Evolutionary conservation across 2,329 filamentous ascomycete species (phyloP).

Genomic region (Apiospora pterosperma): DNA sequence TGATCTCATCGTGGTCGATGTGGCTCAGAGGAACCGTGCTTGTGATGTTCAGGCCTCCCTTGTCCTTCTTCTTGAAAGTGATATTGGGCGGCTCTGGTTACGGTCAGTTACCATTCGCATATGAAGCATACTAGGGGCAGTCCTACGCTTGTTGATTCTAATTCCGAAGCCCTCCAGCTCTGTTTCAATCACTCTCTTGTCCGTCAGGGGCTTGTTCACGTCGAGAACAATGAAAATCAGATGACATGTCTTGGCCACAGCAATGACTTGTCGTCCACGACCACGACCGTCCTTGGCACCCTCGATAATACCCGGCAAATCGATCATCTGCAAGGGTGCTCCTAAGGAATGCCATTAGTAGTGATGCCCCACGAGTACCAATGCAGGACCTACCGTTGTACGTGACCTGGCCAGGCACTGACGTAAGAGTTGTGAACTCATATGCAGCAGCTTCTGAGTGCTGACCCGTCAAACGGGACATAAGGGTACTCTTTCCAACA

Average conservation of each 20-base stretch:
- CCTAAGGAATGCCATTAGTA: slow-evolving; percentile 35
- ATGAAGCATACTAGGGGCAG: neutral
- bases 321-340: slow-evolving; percentile 95
- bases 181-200: slow-evolving; percentile 92
- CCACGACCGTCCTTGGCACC: slow-evolving; percentile 98
- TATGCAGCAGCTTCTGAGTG: slow-evolving; percentile 97
- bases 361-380: neutral
- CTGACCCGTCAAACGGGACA: slow-evolving; percentile 91
- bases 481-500: slow-evolving; percentile 96
- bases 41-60: slow-evolving; percentile 95
- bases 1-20: slow-evolving; percentile 95
- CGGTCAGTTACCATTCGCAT: neutral
- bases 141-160: slow-evolving; percentile 79
- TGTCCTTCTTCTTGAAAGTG: slow-evolving; percentile 99
- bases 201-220: slow-evolving; percentile 96
- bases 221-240: slow-evolving; percentile 98
- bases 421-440: slow-evolving; percentile 97
- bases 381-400: slow-evolving; percentile 66
- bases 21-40: slow-evolving; percentile 88
- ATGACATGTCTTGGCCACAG: slow-evolving; percentile 97
- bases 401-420: slow-evolving; percentile 89
- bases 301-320: slow-evolving; percentile 97
- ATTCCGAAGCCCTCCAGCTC: slow-evolving; percentile 98
- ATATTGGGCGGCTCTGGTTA: slow-evolving; percentile 83
- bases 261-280: slow-evolving; percentile 96